phyloP scores from a whole-genome alignment of 805 yeast genomes.

The Ogataea neopini region DNA sequence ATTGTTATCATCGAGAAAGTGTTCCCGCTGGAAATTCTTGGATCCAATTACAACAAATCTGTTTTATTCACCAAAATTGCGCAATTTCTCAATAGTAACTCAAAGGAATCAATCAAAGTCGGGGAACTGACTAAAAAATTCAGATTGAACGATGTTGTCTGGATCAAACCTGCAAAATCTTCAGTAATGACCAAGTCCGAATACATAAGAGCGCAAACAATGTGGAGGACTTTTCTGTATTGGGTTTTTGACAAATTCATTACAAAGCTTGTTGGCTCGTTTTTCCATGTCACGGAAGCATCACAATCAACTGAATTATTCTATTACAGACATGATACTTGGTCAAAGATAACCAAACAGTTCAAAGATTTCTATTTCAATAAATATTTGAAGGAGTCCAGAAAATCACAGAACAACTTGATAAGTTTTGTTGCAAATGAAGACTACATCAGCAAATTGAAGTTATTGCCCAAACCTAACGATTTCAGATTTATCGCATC shows the following conservation, averaged over 20 bases:
- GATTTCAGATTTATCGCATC: slow-evolving; percentile 63
- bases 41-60: slow-evolving; percentile 50
- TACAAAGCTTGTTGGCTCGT: slow-evolving; percentile 46
- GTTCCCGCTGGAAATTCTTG: slow-evolving; percentile 55
- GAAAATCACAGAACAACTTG: slow-evolving; percentile 15
- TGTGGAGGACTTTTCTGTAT: slow-evolving; percentile 43
- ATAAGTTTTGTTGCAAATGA: slow-evolving; percentile 24
- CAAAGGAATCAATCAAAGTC: slow-evolving; percentile 38
- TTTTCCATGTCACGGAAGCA: slow-evolving; percentile 69
- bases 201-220: slow-evolving; percentile 35
- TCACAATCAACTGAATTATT: slow-evolving; percentile 40
- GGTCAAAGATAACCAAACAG: slow-evolving; percentile 47
- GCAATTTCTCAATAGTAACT: slow-evolving; percentile 38
- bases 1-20: slow-evolving; percentile 45
- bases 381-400: slow-evolving; percentile 35
- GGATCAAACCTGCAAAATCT: slow-evolving; percentile 48
- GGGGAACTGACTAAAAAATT: slow-evolving; percentile 38
- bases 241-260: slow-evolving; percentile 61
- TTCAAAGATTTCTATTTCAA: slow-evolving; percentile 46
- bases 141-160: slow-evolving; percentile 45
- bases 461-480: slow-evolving; percentile 59
- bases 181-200: slow-evolving; percentile 44
- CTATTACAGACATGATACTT: slow-evolving; percentile 58
- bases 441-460: slow-evolving; percentile 41
- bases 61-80: slow-evolving; percentile 40